Conservation (phyloP, 306 rosid species). For the Delonix regia region DNA sequence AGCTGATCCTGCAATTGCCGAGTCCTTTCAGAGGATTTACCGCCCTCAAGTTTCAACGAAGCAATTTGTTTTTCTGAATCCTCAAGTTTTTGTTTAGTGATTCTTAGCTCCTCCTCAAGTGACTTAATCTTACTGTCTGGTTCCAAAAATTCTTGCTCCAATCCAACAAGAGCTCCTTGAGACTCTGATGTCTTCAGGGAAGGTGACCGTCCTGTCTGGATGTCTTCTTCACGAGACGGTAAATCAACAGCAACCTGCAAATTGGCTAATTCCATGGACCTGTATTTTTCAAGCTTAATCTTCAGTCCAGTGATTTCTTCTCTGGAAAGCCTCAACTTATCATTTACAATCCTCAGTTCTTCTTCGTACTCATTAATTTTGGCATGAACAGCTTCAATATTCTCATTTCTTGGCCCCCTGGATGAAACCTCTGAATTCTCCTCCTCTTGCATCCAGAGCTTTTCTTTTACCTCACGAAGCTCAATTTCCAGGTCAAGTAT, state of each 20-base stretch:
- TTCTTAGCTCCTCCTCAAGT: slow-evolving; percentile 51
- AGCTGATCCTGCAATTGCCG: slow-evolving; percentile 58
- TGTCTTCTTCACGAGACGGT: not conserved
- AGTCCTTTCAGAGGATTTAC: slow-evolving; percentile 47
- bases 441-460: slow-evolving; percentile 57
- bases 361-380: slow-evolving; percentile 57
- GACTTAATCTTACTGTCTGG: slow-evolving; percentile 37
- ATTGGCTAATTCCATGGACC: slow-evolving; percentile 28
- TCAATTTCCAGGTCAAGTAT: slow-evolving; percentile 79
- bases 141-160: slow-evolving; percentile 23
- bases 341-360: slow-evolving; percentile 64
- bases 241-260: slow-evolving; percentile 4
- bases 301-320: slow-evolving; percentile 57
- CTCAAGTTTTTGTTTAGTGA: slow-evolving; percentile 49
- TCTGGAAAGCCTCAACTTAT: slow-evolving; percentile 54
- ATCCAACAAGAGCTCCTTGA: slow-evolving; percentile 30
- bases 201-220: not conserved
- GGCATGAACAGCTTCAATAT: slow-evolving; percentile 36
- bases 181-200: not conserved
- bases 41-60: slow-evolving; percentile 49
- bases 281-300: slow-evolving; percentile 51
- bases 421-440: slow-evolving; percentile 47
- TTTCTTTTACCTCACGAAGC: slow-evolving; percentile 78
- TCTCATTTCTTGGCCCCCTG: slow-evolving; percentile 41
- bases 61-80: slow-evolving; percentile 53